Percentiles rank a stretch among this genome's conserved stretches.
Evolutionary conservation across 2,329 filamentous ascomycete species (phyloP).

Genomic region (Tolypocladium ovalisporum): DNA sequence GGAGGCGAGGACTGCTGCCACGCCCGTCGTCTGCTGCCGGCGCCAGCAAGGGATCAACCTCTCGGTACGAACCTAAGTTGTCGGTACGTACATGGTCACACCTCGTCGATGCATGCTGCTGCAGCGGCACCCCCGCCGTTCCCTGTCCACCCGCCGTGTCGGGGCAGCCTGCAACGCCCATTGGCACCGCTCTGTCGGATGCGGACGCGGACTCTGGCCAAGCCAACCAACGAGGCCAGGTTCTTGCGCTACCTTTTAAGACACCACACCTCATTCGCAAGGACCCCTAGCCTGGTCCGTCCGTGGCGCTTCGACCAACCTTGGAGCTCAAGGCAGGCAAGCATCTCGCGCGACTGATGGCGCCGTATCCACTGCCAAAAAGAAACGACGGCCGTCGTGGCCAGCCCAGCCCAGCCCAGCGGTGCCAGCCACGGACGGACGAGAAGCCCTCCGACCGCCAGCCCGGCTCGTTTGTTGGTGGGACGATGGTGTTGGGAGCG

Average conservation of each 20-base stretch:
- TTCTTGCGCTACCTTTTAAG: no score
- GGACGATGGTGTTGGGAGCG: neutral
- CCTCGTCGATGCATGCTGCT: neutral
- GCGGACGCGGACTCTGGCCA: conserved; percentile 1
- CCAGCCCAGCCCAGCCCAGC: no score
- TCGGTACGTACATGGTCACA: neutral
- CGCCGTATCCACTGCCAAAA: neutral
- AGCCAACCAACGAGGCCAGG: no score
- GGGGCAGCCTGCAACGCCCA: conserved; percentile 4
- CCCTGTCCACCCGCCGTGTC: neutral
- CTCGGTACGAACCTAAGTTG: neutral
- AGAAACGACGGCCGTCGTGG: neutral
- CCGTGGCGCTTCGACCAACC: neutral
- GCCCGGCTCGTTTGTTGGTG: neutral
- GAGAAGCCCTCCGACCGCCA: neutral
- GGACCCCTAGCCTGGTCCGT: neutral
- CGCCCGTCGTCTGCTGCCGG: neutral
- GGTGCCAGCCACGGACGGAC: neutral
- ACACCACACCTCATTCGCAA: neutral
- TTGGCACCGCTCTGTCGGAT: conserved; percentile 11
- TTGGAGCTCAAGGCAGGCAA: neutral
- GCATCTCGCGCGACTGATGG: neutral
- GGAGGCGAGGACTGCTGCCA: neutral
- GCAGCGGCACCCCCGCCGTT: neutral
- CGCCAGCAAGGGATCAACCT: neutral